Percentiles rank a stretch among this genome's conserved stretches.
Conservation (phyloP, 1,284 basidiomycete species). For the Mycena sp. region DNA sequence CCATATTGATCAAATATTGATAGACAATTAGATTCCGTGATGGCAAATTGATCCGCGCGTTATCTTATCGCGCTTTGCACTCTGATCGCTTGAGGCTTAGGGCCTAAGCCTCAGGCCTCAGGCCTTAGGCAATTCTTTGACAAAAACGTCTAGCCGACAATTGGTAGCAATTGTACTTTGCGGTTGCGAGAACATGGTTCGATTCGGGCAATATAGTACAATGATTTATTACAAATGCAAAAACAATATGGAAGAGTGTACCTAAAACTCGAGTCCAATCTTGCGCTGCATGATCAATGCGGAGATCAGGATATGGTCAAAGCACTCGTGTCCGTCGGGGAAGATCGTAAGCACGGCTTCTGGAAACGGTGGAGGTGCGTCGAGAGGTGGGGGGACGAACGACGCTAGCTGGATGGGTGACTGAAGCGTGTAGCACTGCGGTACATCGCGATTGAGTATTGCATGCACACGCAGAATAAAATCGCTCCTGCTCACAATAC, state of each 20-base stretch:
- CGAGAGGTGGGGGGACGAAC: constrained; percentile 56
- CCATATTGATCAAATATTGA: background rate
- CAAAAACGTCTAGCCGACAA: too few relatives aligned
- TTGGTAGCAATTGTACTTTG: too few relatives aligned
- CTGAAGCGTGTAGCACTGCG: constrained; percentile 47
- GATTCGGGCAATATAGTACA: background rate
- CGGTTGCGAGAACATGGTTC: too few relatives aligned
- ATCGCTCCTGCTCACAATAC: constrained; percentile 44
- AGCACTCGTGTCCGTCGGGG: constrained; percentile 54
- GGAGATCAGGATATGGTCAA: constrained; percentile 58
- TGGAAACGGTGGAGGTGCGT: constrained; percentile 55
- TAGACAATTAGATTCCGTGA: constrained; percentile 10
- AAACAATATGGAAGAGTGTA: background rate
- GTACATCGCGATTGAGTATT: constrained; percentile 19
- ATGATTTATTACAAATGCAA: background rate
- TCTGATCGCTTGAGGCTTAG: too few relatives aligned
- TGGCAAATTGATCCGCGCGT: background rate
- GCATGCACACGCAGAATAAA: constrained; percentile 2
- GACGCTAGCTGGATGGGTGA: constrained; percentile 52
- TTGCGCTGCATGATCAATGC: constrained; percentile 57
- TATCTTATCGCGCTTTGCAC: background rate
- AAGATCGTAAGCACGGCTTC: constrained; percentile 55
- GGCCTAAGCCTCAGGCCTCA: too few relatives aligned
- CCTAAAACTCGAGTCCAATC: constrained; percentile 44
- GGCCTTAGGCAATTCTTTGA: too few relatives aligned